Evolutionary conservation across 2,329 filamentous ascomycete genomes (phyloP), one percentile per base, ranked within the genome.

Genomic region (Neofusicoccum kwambonambiense): DNA sequence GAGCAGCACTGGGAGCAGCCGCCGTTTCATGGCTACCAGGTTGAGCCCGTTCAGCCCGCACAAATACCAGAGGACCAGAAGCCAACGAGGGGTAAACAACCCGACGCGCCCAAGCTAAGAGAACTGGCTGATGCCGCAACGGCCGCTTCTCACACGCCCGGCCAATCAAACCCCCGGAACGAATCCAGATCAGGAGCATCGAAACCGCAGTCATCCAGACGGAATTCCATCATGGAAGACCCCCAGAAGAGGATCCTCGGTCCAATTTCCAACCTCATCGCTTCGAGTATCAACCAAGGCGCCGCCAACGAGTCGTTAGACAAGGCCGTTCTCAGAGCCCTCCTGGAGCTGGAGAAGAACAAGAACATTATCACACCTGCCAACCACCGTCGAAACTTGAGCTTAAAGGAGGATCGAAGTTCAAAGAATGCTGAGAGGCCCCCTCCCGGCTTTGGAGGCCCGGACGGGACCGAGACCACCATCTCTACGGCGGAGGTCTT

Each of bases 401-500:
- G 15, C 13, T 3, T 27, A 22, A 60, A 37, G 22, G 42, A 19
- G 15, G 22, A 35, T 27, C 11, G 15, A 9, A 60, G 12, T 22
- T 19, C n/a, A 12, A 49, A 19, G 11, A 13, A 22, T 60, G 12
- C 31, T 3, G 27, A 34, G n/a, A 35, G 31, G 19, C 44, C 42
- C 5, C 56, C 56, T 8, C 56, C 56, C 3, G 22, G 45, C n/a
- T 62, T 17, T 12, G 49, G 37, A 27, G 22, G 27, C 8, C 51
- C 54, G 12, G 45, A 62, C 11, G 34, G 50, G 15, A 31, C 19
- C 15, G 45, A 37, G 64, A 34, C 31, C 9, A 68, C 60, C 8
- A 66, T 74, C n/a, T 69, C 69, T 17, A 71, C 70, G 41, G 64
- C 54, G 11, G 71, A 73, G 63, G 69, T 69, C 3, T 44, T 71